Conservation (phyloP, 192 early-diverging fungal genomes). For the Coemansia erecta region DNA sequence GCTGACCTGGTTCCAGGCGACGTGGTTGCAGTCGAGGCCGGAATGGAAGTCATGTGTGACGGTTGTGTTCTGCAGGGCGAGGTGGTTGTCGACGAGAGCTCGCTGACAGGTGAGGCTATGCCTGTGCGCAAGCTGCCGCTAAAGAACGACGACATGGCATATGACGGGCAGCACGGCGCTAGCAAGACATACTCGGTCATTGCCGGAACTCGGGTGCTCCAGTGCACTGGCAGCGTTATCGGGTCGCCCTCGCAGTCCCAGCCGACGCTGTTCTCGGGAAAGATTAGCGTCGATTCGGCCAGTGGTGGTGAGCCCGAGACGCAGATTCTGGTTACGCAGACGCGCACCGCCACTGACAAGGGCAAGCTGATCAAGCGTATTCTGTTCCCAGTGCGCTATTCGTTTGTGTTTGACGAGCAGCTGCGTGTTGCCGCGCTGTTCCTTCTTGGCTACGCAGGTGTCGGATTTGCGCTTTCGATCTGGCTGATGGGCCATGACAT, state of each 20-base stretch:
- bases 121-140: constrained; percentile 75
- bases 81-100: constrained; percentile 71
- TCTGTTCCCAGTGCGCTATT: constrained; percentile 65
- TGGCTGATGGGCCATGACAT: constrained; percentile 57
- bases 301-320: constrained; percentile 31
- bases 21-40: constrained; percentile 53
- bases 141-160: constrained; percentile 52
- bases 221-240: constrained; percentile 38
- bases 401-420: constrained; percentile 79
- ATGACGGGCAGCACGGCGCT: constrained; percentile 29
- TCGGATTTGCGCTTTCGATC: constrained; percentile 57
- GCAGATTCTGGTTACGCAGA: constrained; percentile 61
- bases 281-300: constrained; percentile 1
- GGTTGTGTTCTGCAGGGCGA: constrained; percentile 66
- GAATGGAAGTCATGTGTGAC: constrained; percentile 63
- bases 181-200: constrained; percentile 62
- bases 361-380: constrained; percentile 74
- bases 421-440: constrained; percentile 67
- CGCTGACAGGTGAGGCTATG: constrained; percentile 76
- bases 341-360: constrained; percentile 66
- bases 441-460: constrained; percentile 65
- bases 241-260: background rate
- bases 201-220: constrained; percentile 67
- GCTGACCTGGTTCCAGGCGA: constrained; percentile 69
- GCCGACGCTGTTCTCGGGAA: constrained; percentile 6